Evolutionary conservation across 2,329 filamentous ascomycete genomes (phyloP).

Genomic region (Xylaria sp.): DNA sequence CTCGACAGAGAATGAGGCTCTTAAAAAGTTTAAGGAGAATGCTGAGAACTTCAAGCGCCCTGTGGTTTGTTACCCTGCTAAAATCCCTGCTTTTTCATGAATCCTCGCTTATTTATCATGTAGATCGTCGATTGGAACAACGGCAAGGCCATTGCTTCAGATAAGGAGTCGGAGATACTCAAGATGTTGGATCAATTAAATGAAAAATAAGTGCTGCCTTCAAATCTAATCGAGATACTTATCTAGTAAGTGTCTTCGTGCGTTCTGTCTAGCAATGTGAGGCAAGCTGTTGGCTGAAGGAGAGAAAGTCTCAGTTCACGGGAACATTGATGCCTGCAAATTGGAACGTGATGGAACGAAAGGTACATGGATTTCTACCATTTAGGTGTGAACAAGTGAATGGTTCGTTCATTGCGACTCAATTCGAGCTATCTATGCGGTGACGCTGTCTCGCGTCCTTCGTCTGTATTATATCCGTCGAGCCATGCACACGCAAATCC

Average conservation of each 20-base stretch:
- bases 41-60: constrained; percentile 73
- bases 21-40: constrained; percentile 78
- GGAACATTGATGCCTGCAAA: constrained; percentile 1
- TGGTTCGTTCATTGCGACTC: not conserved
- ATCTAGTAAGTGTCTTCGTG: not conserved
- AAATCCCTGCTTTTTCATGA: not conserved
- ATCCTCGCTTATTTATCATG: constrained; percentile 7
- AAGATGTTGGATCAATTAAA: constrained; percentile 72
- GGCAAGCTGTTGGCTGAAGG: constrained; percentile 8
- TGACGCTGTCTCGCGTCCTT: not conserved
- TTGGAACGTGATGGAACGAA: not conserved
- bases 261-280: not conserved
- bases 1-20: constrained; percentile 73
- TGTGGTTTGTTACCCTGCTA: constrained; percentile 62
- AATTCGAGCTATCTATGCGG: not conserved
- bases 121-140: constrained; percentile 91
- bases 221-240: not conserved
- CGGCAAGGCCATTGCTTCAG: constrained; percentile 78
- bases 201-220: constrained; percentile 31
- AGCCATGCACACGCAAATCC: constrained; percentile 2
- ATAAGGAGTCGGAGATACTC: constrained; percentile 86
- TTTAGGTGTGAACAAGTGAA: not conserved
- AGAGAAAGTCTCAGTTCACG: not conserved
- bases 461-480: constrained; percentile 22
- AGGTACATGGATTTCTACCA: not conserved